Evolutionary conservation across 257 asterid genomes (phyloP).

Genomic region (Catharanthus roseus): DNA sequence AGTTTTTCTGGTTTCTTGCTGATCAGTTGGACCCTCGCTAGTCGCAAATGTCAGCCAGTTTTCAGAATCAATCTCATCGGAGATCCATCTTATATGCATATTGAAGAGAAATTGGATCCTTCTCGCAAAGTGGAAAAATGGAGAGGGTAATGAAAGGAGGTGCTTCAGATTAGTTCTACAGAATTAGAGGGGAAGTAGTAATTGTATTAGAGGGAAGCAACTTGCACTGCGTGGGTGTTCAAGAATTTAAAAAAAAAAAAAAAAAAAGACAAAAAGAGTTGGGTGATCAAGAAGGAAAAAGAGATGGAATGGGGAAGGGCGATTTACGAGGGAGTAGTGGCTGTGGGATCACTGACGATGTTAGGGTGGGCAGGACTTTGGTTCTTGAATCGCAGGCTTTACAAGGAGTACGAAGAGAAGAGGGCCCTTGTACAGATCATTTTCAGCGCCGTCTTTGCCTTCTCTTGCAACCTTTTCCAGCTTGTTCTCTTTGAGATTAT

Average conservation of each 20-base stretch:
- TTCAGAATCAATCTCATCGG: neutral
- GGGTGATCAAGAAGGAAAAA: neutral
- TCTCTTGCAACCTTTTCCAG: conserved; percentile 93
- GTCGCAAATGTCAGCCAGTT: too few species aligned
- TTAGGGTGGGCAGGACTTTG: conserved; percentile 92
- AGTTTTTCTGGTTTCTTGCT: too few species aligned
- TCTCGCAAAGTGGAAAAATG: neutral
- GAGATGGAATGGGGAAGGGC: conserved; percentile 80
- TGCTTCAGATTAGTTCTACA: neutral
- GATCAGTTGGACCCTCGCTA: too few species aligned
- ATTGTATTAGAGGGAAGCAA: neutral
- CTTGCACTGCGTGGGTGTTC: too few species aligned
- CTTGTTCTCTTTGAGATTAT: conserved; percentile 92
- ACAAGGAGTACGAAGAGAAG: conserved; percentile 98
- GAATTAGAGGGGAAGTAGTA: neutral
- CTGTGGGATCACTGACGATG: conserved; percentile 66
- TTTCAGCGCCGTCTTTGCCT: conserved; percentile 90
- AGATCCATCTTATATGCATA: neutral
- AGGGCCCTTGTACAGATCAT: conserved; percentile 91
- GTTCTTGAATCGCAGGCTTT: conserved; percentile 85
- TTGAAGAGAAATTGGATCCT: neutral
- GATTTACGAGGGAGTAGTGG: conserved; percentile 67
- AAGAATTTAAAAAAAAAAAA: too few species aligned
- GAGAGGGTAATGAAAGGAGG: neutral
- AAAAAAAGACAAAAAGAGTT: too few species aligned